A percentile compares a stretch with the other conserved stretches of the same genome.
Evolutionary conservation across 2,329 filamentous ascomycete species (phyloP).

Genomic region (Hawksworthiomyces lignivorus): DNA sequence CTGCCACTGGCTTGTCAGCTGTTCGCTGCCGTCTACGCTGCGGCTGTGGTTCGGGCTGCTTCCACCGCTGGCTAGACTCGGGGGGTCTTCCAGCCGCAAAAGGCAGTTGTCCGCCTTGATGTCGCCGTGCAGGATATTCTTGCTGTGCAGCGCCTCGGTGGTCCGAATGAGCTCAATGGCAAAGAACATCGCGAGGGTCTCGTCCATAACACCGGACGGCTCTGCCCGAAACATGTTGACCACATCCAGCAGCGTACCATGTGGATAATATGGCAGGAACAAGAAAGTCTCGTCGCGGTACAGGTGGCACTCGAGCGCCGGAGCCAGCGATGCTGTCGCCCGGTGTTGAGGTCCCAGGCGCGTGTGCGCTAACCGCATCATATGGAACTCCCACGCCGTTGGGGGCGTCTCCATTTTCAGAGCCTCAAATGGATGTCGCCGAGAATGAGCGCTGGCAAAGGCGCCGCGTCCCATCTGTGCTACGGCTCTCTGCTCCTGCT

Average conservation of each 20-base stretch:
- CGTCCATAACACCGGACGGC: slow-evolving; percentile 71
- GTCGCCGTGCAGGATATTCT: slow-evolving; percentile 80
- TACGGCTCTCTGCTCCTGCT: slow-evolving; percentile 29
- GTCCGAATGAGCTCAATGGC: slow-evolving; percentile 84
- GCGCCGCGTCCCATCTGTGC: slow-evolving; percentile 52
- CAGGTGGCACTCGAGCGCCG: slow-evolving; percentile 83
- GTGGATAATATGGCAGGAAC: slow-evolving; percentile 76
- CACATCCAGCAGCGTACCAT: slow-evolving; percentile 90
- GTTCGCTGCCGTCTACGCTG: slow-evolving; percentile 17
- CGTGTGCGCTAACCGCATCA: slow-evolving; percentile 74
- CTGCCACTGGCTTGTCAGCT: slow-evolving; percentile 57
- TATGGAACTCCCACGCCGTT: slow-evolving; percentile 91
- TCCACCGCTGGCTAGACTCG: slow-evolving; percentile 22
- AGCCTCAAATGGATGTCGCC: slow-evolving; percentile 63
- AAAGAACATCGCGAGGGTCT: slow-evolving; percentile 91
- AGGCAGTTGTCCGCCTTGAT: slow-evolving; percentile 95
- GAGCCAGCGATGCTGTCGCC: slow-evolving; percentile 68
- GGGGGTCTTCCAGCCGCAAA: slow-evolving; percentile 67
- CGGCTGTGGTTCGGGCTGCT: slow-evolving; percentile 8
- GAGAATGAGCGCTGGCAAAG: slow-evolving; percentile 43
- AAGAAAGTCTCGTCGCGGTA: slow-evolving; percentile 87
- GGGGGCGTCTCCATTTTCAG: slow-evolving; percentile 92
- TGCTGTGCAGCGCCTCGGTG: slow-evolving; percentile 75
- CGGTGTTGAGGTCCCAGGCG: slow-evolving; percentile 67
- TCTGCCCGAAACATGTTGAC: slow-evolving; percentile 79